These are phyloP conservation scores for Erodium moschatum DNA, from an alignment of 441 rosid genomes.

Conservation along the genomic window DNA sequence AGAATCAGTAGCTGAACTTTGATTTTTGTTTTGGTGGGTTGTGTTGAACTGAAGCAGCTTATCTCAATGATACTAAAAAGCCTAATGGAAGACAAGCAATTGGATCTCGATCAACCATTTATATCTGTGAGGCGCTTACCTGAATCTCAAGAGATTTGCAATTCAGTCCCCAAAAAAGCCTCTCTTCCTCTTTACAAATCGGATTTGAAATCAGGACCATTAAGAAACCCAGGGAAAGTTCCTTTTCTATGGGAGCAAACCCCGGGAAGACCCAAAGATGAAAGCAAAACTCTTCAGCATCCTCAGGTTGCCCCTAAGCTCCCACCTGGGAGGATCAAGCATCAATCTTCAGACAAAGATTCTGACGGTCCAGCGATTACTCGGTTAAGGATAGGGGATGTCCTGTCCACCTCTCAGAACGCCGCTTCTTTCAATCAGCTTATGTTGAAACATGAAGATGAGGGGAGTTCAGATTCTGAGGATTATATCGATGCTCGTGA, in stretches of 20 bases:
- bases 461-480: conserved; percentile 28
- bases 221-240: conserved; percentile 74
- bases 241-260: conserved; percentile 82
- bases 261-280: conserved; percentile 76
- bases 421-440: conserved; percentile 15
- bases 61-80: conserved; percentile 28
- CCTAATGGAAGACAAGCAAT: conserved; percentile 62
- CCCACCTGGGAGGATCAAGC: conserved; percentile 63
- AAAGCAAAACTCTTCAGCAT: conserved; percentile 24
- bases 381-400: conserved; percentile 12
- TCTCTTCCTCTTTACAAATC: conserved; percentile 44
- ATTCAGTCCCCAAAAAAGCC: conserved; percentile 11
- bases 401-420: conserved; percentile 20
- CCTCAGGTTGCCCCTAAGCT: conserved; percentile 53
- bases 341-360: too few species aligned
- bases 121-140: conserved; percentile 59
- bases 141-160: conserved; percentile 32
- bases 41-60: not conserved
- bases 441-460: conserved; percentile 24
- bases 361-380: too few species aligned
- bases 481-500: conserved; percentile 52
- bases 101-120: conserved; percentile 69
- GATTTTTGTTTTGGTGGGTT: conserved; percentile 15
- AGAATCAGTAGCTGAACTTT: not conserved
- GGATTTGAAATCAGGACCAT: conserved; percentile 75